A percentile compares a stretch with the other conserved stretches of the same genome.
These are phyloP conservation scores for Fusarium humuli DNA, from an alignment of 2,329 filamentous ascomycete species.

Conservation along the genomic window DNA sequence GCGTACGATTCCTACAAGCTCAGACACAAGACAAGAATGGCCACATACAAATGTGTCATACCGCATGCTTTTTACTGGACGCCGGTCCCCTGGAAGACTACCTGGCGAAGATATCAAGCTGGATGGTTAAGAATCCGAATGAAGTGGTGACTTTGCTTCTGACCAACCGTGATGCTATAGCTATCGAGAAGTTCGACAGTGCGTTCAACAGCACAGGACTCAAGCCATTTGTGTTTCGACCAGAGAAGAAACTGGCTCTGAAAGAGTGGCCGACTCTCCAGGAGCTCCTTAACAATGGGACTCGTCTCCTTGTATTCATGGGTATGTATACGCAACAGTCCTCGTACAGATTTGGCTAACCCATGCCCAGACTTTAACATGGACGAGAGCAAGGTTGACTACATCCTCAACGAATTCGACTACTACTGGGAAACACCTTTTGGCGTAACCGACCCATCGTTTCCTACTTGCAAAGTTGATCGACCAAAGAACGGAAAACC, in stretches of 20 bases:
- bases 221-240: slow-evolving; percentile 66
- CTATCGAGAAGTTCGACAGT: slow-evolving; percentile 65
- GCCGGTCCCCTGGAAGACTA: slow-evolving; percentile 67
- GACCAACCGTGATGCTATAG: slow-evolving; percentile 70
- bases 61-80: slow-evolving; percentile 69
- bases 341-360: slow-evolving; percentile 26
- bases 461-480: slow-evolving; percentile 74
- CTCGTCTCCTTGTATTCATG: slow-evolving; percentile 77
- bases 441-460: slow-evolving; percentile 68
- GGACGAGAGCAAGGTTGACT: slow-evolving; percentile 64
- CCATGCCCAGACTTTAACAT: slow-evolving; percentile 66
- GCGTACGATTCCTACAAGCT: slow-evolving; percentile 72
- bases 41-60: slow-evolving; percentile 72
- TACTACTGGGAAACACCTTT: slow-evolving; percentile 81
- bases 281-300: slow-evolving; percentile 70
- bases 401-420: slow-evolving; percentile 72
- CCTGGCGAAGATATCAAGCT: slow-evolving; percentile 67
- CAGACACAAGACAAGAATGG: slow-evolving; percentile 69
- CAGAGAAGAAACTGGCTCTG: slow-evolving; percentile 55
- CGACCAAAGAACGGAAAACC: slow-evolving; percentile 61
- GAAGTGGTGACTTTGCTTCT: slow-evolving; percentile 73
- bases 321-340: slow-evolving; percentile 54
- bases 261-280: slow-evolving; percentile 77
- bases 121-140: slow-evolving; percentile 68
- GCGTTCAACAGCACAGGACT: slow-evolving; percentile 68